These are phyloP conservation scores for Gleditsia sinensis DNA, from an alignment of 306 rosid genomes.

Conservation along the genomic window DNA sequence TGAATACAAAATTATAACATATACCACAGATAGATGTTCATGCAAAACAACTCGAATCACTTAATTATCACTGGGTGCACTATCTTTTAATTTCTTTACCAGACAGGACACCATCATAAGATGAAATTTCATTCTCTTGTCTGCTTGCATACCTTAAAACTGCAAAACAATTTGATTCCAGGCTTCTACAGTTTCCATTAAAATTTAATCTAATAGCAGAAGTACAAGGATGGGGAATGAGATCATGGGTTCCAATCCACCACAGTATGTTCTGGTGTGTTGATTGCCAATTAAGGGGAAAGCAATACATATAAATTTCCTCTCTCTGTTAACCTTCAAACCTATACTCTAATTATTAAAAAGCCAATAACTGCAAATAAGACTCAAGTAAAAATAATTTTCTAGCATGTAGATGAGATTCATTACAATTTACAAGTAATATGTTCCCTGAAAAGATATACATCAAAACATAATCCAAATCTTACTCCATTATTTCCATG, in stretches of 20 bases:
- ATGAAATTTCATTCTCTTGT: neutral
- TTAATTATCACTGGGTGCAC: slow-evolving; percentile 7
- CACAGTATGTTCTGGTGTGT: neutral
- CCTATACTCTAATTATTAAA: neutral
- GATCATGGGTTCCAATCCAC: neutral
- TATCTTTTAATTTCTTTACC: slow-evolving; percentile 29
- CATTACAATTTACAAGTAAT: neutral
- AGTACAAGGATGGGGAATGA: neutral
- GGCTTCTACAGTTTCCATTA: slow-evolving; percentile 15
- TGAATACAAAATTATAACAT: neutral
- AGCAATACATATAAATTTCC: neutral
- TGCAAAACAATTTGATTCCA: neutral
- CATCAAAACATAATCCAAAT: too few relatives aligned
- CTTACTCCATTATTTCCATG: neutral
- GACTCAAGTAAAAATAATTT: neutral
- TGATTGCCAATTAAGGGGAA: too few relatives aligned
- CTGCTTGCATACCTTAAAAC: slow-evolving; percentile 14
- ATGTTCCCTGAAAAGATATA: neutral
- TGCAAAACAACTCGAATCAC: slow-evolving; percentile 24
- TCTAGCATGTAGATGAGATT: neutral
- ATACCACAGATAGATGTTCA: slow-evolving; percentile 2
- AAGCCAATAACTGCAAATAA: neutral
- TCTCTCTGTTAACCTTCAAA: neutral
- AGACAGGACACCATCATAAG: slow-evolving; percentile 11
- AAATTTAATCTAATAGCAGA: slow-evolving; percentile 2